Evolutionary conservation across 805 yeast species (phyloP).

Genomic region (Scheffersomyces ergatensis): DNA sequence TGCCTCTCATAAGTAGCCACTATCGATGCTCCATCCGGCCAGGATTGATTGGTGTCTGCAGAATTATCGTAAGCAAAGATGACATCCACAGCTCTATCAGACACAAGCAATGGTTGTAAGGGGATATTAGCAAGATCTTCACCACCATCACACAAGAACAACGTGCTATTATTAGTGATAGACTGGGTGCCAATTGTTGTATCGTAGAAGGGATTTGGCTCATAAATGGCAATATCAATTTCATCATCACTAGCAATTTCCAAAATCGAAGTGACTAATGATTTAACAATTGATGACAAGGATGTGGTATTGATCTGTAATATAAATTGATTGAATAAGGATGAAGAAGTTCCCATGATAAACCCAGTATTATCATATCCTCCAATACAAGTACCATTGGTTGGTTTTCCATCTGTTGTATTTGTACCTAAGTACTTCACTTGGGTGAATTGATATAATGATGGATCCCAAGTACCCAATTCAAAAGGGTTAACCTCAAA

Average conservation of each 20-base stretch:
- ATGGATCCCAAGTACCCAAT: slow-evolving; percentile 86
- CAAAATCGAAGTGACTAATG: slow-evolving; percentile 20
- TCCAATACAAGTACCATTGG: slow-evolving; percentile 46
- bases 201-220: slow-evolving; percentile 64
- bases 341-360: slow-evolving; percentile 78
- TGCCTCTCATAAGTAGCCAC: slow-evolving; percentile 33
- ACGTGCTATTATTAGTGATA: slow-evolving; percentile 19
- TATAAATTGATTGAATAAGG: slow-evolving; percentile 70
- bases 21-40: slow-evolving; percentile 40
- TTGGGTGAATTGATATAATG: slow-evolving; percentile 62
- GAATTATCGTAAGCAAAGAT: slow-evolving; percentile 39
- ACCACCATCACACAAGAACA: slow-evolving; percentile 40
- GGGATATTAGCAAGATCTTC: slow-evolving; percentile 40
- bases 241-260: slow-evolving; percentile 43
- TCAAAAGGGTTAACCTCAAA: slow-evolving; percentile 39
- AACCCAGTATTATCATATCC: slow-evolving; percentile 84
- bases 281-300: slow-evolving; percentile 18
- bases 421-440: slow-evolving; percentile 69
- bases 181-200: slow-evolving; percentile 27
- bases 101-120: slow-evolving; percentile 35
- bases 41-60: slow-evolving; percentile 26
- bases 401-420: slow-evolving; percentile 58
- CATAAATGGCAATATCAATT: slow-evolving; percentile 67
- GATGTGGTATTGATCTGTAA: slow-evolving; percentile 49
- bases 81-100: slow-evolving; percentile 30